phyloP scores from a whole-genome alignment of 345 rosid genomes.

The Ceriops zippeliana region DNA sequence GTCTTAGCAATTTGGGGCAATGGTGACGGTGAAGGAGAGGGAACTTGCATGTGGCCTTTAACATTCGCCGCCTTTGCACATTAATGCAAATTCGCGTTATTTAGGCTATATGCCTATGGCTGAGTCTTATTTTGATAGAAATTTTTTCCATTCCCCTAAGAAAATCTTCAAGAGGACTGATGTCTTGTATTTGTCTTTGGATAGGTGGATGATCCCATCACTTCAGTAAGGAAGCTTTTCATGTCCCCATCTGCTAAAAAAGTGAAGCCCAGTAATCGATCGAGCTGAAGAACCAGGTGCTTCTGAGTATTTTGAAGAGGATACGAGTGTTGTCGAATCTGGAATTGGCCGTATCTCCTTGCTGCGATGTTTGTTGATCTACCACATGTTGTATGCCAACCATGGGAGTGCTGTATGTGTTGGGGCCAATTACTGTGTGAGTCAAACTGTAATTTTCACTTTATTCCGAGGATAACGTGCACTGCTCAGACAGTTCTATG shows the following conservation, averaged over 20 bases:
- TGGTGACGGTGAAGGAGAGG: neutral
- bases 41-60: neutral
- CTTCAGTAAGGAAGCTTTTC: slow-evolving; percentile 69
- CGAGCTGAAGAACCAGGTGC: slow-evolving; percentile 23
- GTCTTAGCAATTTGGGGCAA: neutral
- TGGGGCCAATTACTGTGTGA: neutral
- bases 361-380: neutral
- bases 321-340: neutral
- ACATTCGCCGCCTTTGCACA: neutral
- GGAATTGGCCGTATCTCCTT: neutral
- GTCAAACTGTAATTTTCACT: slow-evolving; percentile 1
- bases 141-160: neutral
- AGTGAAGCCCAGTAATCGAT: slow-evolving; percentile 33
- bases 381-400: neutral
- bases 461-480: neutral
- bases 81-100: neutral
- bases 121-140: neutral
- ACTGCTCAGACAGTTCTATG: neutral
- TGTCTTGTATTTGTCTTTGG: slow-evolving; percentile 2
- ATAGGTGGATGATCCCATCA: slow-evolving; percentile 76
- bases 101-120: neutral
- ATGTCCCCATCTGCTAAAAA: slow-evolving; percentile 54
- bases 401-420: neutral
- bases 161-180: neutral
- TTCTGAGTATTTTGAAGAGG: slow-evolving; percentile 11